These are phyloP conservation scores for Lipomyces lipofer DNA, from an alignment of 805 yeast species.

Conservation along the genomic window DNA sequence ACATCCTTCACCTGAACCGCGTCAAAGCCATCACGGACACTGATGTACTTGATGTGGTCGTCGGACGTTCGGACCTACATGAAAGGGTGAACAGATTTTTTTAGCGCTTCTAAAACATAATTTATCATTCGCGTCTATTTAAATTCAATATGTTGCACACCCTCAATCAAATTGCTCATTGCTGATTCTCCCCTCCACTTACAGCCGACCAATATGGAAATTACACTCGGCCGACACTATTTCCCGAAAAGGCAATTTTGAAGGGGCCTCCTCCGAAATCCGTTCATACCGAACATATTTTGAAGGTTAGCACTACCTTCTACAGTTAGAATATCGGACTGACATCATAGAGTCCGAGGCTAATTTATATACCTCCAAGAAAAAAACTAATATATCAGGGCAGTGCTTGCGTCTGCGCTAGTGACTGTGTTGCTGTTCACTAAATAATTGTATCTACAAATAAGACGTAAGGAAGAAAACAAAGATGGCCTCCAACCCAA, in stretches of 20 bases:
- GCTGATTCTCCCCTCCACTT: too few relatives aligned
- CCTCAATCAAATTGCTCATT: background rate
- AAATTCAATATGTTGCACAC: too few relatives aligned
- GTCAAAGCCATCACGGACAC: too few relatives aligned
- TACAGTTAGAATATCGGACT: background rate
- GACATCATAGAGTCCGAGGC: background rate
- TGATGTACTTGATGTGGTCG: too few relatives aligned
- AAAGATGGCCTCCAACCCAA: background rate
- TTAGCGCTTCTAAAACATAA: too few relatives aligned
- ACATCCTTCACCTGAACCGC: too few relatives aligned
- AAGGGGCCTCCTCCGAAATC: background rate
- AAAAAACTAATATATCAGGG: background rate
- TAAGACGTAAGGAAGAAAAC: background rate
- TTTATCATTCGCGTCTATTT: too few relatives aligned
- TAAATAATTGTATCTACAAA: background rate
- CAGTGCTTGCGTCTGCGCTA: background rate
- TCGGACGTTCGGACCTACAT: too few relatives aligned
- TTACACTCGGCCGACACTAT: background rate
- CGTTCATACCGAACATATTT: background rate
- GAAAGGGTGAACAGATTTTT: too few relatives aligned
- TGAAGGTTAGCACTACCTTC: background rate
- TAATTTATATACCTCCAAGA: too few relatives aligned
- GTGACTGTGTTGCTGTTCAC: background rate
- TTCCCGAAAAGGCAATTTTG: background rate
- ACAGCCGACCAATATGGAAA: background rate